phyloP scores from a whole-genome alignment of 495 filamentous ascomycete species.

The Neurospora sublineolata region DNA sequence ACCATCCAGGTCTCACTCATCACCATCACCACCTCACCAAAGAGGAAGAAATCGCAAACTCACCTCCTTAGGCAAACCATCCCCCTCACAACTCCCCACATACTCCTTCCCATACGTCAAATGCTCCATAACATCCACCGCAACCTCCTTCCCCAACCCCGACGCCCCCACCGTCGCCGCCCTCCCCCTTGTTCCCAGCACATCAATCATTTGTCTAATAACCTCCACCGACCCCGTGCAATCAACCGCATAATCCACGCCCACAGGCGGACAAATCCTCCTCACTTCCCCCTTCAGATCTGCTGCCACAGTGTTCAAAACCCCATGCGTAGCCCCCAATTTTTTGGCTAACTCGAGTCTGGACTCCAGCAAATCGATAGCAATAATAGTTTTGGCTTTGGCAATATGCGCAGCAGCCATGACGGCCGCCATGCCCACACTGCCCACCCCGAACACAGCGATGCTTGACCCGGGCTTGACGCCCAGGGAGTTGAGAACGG shows the following conservation, averaged over 20 bases:
- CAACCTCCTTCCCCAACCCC: constrained; percentile 13
- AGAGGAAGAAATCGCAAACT: too few relatives aligned
- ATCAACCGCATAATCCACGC: constrained; percentile 29
- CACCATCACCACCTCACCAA: not conserved
- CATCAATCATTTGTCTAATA: constrained; percentile 22
- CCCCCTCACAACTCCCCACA: constrained; percentile 20
- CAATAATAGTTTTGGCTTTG: constrained; percentile 34
- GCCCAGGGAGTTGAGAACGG: constrained; percentile 29
- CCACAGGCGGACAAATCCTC: constrained; percentile 16
- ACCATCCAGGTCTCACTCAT: not conserved
- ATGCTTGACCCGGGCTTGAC: constrained; percentile 45
- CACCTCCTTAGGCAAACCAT: constrained; percentile 15
- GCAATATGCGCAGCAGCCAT: constrained; percentile 23
- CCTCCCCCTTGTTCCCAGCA: constrained; percentile 25
- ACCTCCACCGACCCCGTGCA: constrained; percentile 28
- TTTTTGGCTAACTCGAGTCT: constrained; percentile 49
- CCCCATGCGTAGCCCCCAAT: constrained; percentile 42
- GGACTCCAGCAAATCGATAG: constrained; percentile 51
- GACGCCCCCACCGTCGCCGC: constrained; percentile 35
- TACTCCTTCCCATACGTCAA: constrained; percentile 24
- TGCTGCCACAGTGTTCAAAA: constrained; percentile 9
- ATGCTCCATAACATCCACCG: constrained; percentile 17
- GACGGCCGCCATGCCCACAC: constrained; percentile 57
- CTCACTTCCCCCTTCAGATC: constrained; percentile 19
- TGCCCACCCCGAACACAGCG: constrained; percentile 63